Conservation (phyloP, 2,329 filamentous ascomycete genomes). For the Paraconiothyrium brasiliense region DNA sequence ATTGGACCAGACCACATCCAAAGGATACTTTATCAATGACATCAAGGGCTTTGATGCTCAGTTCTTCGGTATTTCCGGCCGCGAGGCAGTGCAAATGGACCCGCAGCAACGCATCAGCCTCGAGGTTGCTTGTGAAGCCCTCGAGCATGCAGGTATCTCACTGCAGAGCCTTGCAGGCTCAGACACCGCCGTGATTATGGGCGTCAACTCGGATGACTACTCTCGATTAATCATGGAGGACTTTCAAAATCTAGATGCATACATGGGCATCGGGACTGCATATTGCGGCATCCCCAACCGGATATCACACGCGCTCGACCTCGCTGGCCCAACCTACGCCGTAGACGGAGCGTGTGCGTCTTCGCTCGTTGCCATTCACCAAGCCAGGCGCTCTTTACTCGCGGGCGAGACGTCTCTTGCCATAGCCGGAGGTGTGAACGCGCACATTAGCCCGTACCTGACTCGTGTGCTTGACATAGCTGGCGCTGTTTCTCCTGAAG, state of each 20-base stretch:
- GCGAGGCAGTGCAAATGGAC: conserved; percentile 29
- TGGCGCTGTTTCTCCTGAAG: conserved; percentile 40
- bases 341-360: conserved; percentile 50
- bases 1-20: conserved; percentile 3
- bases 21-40: conserved; percentile 4
- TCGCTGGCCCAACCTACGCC: conserved; percentile 54
- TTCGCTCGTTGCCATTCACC: conserved; percentile 45
- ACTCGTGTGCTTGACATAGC: conserved; percentile 41
- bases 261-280: conserved; percentile 54
- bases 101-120: conserved; percentile 31
- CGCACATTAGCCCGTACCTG: conserved; percentile 43
- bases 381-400: conserved; percentile 42
- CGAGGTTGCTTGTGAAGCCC: conserved; percentile 24
- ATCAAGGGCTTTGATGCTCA: neutral
- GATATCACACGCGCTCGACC: conserved; percentile 46
- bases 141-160: conserved; percentile 38
- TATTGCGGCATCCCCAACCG: conserved; percentile 50
- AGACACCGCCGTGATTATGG: conserved; percentile 11
- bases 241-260: conserved; percentile 48
- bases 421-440: conserved; percentile 44
- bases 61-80: neutral
- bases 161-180: conserved; percentile 23
- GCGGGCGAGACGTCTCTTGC: conserved; percentile 33
- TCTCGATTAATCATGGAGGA: conserved; percentile 40
- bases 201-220: conserved; percentile 41